Percentiles rank a stretch among this genome's conserved stretches.
phyloP scores from a whole-genome alignment of 257 asterid species.

The Datura wrightii region DNA sequence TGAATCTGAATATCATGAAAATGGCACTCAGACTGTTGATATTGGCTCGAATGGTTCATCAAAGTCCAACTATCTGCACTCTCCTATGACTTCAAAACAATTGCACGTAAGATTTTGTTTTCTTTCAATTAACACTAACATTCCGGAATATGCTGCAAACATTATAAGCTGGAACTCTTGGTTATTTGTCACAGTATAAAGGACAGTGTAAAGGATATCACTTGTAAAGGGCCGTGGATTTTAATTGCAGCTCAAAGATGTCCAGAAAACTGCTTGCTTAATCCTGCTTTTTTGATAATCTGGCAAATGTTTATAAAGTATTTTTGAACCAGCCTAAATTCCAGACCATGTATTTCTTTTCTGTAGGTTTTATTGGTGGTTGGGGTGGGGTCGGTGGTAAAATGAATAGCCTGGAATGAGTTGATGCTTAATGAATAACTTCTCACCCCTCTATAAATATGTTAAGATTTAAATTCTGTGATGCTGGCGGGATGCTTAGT shows the following conservation, averaged over 20 bases:
- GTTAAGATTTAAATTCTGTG: conserved; percentile 8
- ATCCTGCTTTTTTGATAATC: background rate
- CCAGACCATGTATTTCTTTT: background rate
- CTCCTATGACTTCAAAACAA: conserved; percentile 50
- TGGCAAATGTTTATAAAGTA: background rate
- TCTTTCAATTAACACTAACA: background rate
- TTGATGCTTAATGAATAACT: conserved; percentile 11
- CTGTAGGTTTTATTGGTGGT: background rate
- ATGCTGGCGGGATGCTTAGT: background rate
- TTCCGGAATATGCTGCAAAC: background rate
- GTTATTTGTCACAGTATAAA: background rate
- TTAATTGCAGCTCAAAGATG: conserved; percentile 13
- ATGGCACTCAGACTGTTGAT: conserved; percentile 49
- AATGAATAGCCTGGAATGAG: background rate
- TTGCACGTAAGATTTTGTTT: conserved; percentile 45
- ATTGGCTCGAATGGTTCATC: conserved; percentile 46
- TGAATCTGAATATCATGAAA: conserved; percentile 48
- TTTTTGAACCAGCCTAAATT: background rate
- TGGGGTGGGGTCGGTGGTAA: background rate
- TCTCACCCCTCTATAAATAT: background rate
- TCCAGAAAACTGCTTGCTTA: conserved; percentile 4
- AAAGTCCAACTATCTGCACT: conserved; percentile 44
- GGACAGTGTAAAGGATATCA: background rate
- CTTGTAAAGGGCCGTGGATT: background rate
- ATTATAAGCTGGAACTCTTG: background rate